Percentiles rank a stretch among this genome's conserved stretches.
Conservation (phyloP, 768 basidiomycete genomes). For the Serendipita vermifera region DNA sequence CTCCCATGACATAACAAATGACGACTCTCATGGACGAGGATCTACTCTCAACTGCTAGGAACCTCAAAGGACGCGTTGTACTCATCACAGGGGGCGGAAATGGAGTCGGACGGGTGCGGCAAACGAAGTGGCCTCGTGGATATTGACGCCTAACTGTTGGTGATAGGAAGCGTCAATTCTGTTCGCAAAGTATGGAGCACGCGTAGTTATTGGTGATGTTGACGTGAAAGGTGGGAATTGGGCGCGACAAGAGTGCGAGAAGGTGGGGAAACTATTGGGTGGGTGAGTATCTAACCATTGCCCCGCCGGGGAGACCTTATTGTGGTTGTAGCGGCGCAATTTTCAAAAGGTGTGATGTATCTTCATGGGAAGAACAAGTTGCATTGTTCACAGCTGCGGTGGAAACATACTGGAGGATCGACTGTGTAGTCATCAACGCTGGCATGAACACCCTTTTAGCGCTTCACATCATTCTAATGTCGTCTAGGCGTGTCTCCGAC, state of each 20-base stretch:
- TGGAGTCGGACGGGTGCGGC: slow-evolving; percentile 1
- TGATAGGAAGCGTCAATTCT: slow-evolving; percentile 35
- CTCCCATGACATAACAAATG: no score
- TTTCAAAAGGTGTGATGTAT: slow-evolving; percentile 37
- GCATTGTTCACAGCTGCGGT: slow-evolving; percentile 39
- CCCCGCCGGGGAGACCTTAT: no score
- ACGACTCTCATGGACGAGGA: slow-evolving; percentile 34
- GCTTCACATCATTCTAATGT: not conserved
- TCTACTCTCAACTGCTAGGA: slow-evolving; percentile 30
- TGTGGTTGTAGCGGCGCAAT: slow-evolving; percentile 32
- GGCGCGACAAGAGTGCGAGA: slow-evolving; percentile 30
- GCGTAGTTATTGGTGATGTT: slow-evolving; percentile 39
- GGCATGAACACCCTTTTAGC: not conserved
- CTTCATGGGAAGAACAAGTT: slow-evolving; percentile 40
- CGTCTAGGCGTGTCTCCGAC: no score
- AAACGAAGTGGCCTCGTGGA: slow-evolving; percentile 33
- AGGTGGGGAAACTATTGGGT: slow-evolving; percentile 33
- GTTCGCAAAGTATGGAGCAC: slow-evolving; percentile 38
- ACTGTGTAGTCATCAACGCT: slow-evolving; percentile 35
- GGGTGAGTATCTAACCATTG: not conserved
- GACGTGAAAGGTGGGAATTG: slow-evolving; percentile 31
- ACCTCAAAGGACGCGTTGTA: slow-evolving; percentile 36
- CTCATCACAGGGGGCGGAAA: slow-evolving; percentile 36
- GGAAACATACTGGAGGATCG: slow-evolving; percentile 35
- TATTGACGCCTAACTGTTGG: no score